These are phyloP conservation scores for Trypanosoma avium DNA, from an alignment of 208 protist genomes.

Conservation along the genomic window DNA sequence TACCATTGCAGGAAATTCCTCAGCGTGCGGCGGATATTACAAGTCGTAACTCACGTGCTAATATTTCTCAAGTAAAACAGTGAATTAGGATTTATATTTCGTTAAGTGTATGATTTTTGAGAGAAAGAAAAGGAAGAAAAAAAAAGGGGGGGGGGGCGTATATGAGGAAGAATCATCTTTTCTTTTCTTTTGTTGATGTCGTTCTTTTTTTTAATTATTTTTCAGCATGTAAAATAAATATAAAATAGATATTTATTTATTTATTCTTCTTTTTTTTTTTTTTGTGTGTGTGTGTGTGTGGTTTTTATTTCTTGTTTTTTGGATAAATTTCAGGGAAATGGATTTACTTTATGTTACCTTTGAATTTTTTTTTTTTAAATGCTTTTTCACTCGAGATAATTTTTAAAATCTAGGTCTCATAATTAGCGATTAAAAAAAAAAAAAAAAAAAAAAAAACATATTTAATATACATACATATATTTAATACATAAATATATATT, in stretches of 20 bases:
- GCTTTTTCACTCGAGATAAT: too few species aligned
- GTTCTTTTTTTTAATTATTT: slow-evolving; percentile 9
- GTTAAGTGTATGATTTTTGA: too few species aligned
- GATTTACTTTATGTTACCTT: too few species aligned
- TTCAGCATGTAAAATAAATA: slow-evolving; percentile 12
- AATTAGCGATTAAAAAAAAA: too few species aligned
- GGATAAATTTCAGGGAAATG: too few species aligned
- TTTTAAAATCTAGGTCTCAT: too few species aligned
- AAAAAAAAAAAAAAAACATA: too few species aligned
- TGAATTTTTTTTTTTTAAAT: too few species aligned
- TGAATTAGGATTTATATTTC: too few species aligned
- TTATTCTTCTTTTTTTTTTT: slow-evolving; percentile 6
- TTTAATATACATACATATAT: too few species aligned
- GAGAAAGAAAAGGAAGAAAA: too few species aligned
- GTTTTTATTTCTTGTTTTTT: slow-evolving; percentile 4
- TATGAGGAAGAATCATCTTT: background rate
- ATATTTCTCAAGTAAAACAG: background rate
- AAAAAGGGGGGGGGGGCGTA: background rate
- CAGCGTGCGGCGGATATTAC: slow-evolving; percentile 28
- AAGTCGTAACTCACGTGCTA: background rate
- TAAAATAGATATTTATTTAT: background rate
- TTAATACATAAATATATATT: background rate
- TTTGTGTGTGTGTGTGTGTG: slow-evolving; percentile 10
- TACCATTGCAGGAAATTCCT: slow-evolving; percentile 40
- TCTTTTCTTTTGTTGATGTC: background rate